phyloP scores from a whole-genome alignment of 2,329 filamentous ascomycete species.

The Cladosporium sp. region DNA sequence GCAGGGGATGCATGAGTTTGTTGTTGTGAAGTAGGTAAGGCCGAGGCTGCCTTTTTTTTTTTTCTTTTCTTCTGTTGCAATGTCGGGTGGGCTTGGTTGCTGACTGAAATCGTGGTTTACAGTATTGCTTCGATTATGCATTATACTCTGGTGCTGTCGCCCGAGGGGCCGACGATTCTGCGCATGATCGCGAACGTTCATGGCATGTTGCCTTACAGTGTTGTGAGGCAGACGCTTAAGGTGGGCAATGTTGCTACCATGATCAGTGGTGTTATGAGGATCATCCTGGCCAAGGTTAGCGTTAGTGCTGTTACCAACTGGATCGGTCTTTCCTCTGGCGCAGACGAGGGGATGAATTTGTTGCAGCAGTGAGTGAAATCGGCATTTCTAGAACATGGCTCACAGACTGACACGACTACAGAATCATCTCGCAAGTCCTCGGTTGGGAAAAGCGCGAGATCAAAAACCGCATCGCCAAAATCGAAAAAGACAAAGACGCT shows the following conservation, averaged over 20 bases:
- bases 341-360: constrained; percentile 76
- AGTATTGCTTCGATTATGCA: constrained; percentile 72
- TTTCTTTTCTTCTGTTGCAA: too few species aligned
- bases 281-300: constrained; percentile 74
- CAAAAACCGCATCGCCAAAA: constrained; percentile 58
- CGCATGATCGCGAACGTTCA: constrained; percentile 68
- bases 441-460: constrained; percentile 71
- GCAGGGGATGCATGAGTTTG: constrained; percentile 62
- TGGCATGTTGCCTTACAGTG: constrained; percentile 65
- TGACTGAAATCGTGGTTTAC: constrained; percentile 13
- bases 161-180: constrained; percentile 70
- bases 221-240: constrained; percentile 68
- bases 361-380: constrained; percentile 53
- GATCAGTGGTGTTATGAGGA: constrained; percentile 69
- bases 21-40: constrained; percentile 62
- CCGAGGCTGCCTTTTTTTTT: neutral
- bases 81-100: neutral
- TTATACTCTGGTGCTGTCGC: constrained; percentile 66
- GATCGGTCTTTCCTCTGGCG: constrained; percentile 67
- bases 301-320: constrained; percentile 72
- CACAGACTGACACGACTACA: constrained; percentile 27
- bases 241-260: constrained; percentile 78
- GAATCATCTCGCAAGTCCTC: constrained; percentile 69
- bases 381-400: constrained; percentile 12
- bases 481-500: constrained; percentile 58